Evolutionary conservation across 345 rosid species (phyloP).

Genomic region (Gossypium sturtianum): DNA sequence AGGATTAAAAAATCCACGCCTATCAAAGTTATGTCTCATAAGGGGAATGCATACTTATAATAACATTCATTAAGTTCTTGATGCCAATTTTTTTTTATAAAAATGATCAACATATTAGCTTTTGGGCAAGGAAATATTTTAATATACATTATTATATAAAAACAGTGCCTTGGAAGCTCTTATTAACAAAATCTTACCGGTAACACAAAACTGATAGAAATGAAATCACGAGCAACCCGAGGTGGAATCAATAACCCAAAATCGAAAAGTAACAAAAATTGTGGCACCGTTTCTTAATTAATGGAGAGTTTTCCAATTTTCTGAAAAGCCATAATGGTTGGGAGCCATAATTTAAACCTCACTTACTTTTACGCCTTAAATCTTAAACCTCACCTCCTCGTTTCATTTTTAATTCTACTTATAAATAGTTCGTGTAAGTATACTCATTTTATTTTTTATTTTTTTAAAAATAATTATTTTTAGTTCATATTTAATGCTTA

Average conservation of each 20-base stretch:
- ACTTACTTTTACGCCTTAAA: background rate
- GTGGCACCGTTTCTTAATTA: constrained; percentile 8
- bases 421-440: background rate
- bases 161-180: background rate
- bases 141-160: too few relatives aligned
- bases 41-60: background rate
- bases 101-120: too few relatives aligned
- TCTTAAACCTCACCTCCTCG: background rate
- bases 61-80: background rate
- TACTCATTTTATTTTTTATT: background rate
- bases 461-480: too few relatives aligned
- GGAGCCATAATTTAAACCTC: background rate
- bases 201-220: background rate
- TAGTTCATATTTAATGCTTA: too few relatives aligned
- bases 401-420: background rate
- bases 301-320: background rate
- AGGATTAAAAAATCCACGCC: background rate
- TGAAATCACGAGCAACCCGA: constrained; percentile 19
- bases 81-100: background rate
- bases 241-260: background rate
- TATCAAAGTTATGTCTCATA: background rate
- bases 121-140: too few relatives aligned
- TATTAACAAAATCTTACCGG: too few relatives aligned
- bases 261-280: constrained; percentile 4
- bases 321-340: background rate